Conservation (phyloP, 176 grass and related monocot species). For the Aegilops sharonensis region DNA sequence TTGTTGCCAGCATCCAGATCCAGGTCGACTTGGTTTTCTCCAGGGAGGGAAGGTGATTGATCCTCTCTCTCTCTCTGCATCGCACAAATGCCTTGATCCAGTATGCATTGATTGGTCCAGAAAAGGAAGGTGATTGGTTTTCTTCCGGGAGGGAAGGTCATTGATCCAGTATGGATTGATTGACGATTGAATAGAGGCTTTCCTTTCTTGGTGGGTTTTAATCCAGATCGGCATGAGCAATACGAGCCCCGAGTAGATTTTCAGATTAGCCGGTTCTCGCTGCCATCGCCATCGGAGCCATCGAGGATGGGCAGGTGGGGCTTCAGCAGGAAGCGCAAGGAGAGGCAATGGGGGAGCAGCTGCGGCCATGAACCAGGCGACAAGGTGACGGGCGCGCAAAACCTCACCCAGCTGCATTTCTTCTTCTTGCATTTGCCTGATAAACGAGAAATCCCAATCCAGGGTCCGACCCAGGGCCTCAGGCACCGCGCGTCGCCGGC, state of each 20-base stretch:
- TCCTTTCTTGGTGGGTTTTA: background rate
- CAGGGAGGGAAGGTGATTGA: background rate
- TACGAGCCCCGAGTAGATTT: background rate
- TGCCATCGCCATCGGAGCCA: background rate
- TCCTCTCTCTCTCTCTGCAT: background rate
- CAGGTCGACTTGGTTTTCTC: background rate
- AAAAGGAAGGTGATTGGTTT: background rate
- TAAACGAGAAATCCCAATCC: background rate
- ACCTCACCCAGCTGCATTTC: background rate
- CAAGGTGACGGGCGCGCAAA: background rate
- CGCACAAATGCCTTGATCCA: background rate
- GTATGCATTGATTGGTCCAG: background rate
- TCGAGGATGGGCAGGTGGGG: background rate
- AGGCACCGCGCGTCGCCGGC: slow-evolving; percentile 1
- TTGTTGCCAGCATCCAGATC: background rate
- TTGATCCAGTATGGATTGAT: background rate
- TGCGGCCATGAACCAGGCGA: background rate
- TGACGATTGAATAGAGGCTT: background rate
- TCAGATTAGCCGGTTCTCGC: background rate
- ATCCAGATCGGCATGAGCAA: background rate
- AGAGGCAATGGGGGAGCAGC: background rate
- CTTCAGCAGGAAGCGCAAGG: background rate
- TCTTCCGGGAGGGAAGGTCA: background rate
- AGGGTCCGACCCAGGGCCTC: background rate
- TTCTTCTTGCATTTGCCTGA: background rate